Base-by-base conservation (phyloP, 495 filamentous ascomycete genomes). In the Aspergillus conjunctus region DNA sequence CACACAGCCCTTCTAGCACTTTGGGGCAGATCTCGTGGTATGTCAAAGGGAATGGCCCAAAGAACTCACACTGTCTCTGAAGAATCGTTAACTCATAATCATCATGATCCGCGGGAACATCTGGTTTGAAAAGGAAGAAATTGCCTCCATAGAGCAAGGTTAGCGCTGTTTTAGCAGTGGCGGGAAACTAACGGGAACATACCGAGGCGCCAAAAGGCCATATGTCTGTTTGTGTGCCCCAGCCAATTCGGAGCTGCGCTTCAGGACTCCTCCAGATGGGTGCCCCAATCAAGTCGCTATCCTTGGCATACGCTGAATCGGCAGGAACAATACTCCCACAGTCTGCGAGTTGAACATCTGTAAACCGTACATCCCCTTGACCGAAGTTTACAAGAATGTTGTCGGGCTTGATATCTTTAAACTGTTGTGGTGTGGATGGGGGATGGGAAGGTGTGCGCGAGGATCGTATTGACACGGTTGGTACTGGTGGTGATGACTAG, bases 311-410 rank as follows among this genome's bases (percentile, higher is more conserved):
- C 22, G 56, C 61, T 14, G 69, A 75, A 31, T 71, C 64, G 39
- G 65, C 37, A 55, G 59, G 67, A 32, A 72, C 66, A 12, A 70
- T 69, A 54, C 66, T 72, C 51, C 68, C 73, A 53, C 45, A 73
- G 51, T 77, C 76, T 54, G 70, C 74, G 17, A 77, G 64, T 59
- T 79, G 62, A 44, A 76, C 66, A 34, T 77, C 70, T 14, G 61
- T 71, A 57, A 78, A 77, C 10, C 72, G 72, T 32, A 56, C 32
- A 58, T 62, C 26, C 61, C 45, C 45, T 4, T 18, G 26, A 30
- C 66, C 70, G 57, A 73, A 63, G 59, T 77, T 79, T 18, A 78
- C 69, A 22, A 80, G 70, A 17, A 80, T 60, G 58, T 79, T 79
- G 51, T 74, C 66, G 18, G 70, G 64, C 57, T 79, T 78, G 22